Evolutionary conservation across 345 rosid species (phyloP), one percentile per base, ranked within the genome.

Genomic region (Dipteronia dyeriana): DNA sequence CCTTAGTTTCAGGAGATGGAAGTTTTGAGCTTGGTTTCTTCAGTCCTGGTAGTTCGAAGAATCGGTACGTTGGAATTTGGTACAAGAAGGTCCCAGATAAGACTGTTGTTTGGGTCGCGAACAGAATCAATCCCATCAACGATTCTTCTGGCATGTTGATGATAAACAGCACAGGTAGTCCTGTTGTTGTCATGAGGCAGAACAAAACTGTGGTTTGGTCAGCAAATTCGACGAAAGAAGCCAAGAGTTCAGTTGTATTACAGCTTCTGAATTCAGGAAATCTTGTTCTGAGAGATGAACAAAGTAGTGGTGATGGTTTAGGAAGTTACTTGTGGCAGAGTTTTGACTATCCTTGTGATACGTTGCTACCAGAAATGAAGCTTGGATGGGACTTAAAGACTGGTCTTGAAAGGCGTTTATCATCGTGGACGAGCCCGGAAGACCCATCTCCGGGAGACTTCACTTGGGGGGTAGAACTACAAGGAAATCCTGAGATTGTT

Each of bases 31-130:
- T 71, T 14, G 38, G 38, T 34, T 34, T 34, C 6, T 34, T 34
- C 38, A 34, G 38, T 34, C 38, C 38, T 34, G 38, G 38, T 34
- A 34, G 38, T 34, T 34, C 38, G 1, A 34, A 34, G 38, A 34
- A 4, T 34, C 38, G 38, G 38, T 34, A 34, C 38, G 38, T 34
- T 4, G 38, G 38, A 34, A 34, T 34, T 4, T 34, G 38, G 38
- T 88, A 80, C 82, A 85, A 83, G 78, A 77, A 79, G 10, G 78
- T 86, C 65, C 76, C 84, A 5, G 78, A 1, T 0, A 68, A 39
- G 68, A 85, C 87, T 5, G 81, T 85, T 41, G 93, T 90, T 6
- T 90, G 93, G 90, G 88, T 86, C 3, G 90, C 91, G 20, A 86
- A 90, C 66, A 53, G 90, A 73, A 80, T 73, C 64, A 57, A 43